Conservation (phyloP, 2,329 filamentous ascomycete species). For the Trichoderma breve region DNA sequence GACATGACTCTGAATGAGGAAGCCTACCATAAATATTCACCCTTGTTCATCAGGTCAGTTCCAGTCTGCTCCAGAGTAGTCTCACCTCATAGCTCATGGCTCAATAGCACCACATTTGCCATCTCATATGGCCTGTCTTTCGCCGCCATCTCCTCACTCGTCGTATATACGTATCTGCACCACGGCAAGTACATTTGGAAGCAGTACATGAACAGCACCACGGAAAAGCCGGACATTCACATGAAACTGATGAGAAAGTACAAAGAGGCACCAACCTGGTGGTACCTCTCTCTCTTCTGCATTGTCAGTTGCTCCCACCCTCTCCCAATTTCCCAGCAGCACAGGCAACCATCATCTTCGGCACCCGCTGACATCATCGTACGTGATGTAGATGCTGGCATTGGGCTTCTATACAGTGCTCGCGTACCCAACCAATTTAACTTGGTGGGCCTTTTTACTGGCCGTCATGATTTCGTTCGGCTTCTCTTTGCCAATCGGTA, state of each 20-base stretch:
- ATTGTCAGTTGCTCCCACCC: slow-evolving; percentile 41
- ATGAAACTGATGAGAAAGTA: slow-evolving; percentile 65
- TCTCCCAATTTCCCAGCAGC: background rate
- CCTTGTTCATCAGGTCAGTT: slow-evolving; percentile 58
- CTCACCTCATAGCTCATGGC: slow-evolving; percentile 29
- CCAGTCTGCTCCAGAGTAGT: background rate
- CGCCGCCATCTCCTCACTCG: slow-evolving; percentile 65
- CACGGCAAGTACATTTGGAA: slow-evolving; percentile 65
- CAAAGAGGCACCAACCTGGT: slow-evolving; percentile 61
- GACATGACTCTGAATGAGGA: slow-evolving; percentile 61
- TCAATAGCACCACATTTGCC: slow-evolving; percentile 61
- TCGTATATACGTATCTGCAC: slow-evolving; percentile 67
- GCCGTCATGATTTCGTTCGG: slow-evolving; percentile 61
- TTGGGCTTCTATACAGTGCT: slow-evolving; percentile 56
- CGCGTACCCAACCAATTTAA: slow-evolving; percentile 63
- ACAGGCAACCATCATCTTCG: slow-evolving; percentile 3
- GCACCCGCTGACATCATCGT: slow-evolving; percentile 10
- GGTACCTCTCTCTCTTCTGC: slow-evolving; percentile 59
- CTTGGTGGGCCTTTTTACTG: slow-evolving; percentile 71
- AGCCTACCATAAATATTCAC: slow-evolving; percentile 66
- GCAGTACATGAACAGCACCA: slow-evolving; percentile 58
- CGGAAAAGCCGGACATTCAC: slow-evolving; percentile 61
- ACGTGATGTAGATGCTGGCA: slow-evolving; percentile 46
- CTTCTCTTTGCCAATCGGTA: slow-evolving; percentile 66
- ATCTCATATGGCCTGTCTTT: slow-evolving; percentile 70